Percentiles rank a stretch among this genome's conserved stretches.
phyloP scores from a whole-genome alignment of 2,329 filamentous ascomycete species.

The Zalaria sp. region DNA sequence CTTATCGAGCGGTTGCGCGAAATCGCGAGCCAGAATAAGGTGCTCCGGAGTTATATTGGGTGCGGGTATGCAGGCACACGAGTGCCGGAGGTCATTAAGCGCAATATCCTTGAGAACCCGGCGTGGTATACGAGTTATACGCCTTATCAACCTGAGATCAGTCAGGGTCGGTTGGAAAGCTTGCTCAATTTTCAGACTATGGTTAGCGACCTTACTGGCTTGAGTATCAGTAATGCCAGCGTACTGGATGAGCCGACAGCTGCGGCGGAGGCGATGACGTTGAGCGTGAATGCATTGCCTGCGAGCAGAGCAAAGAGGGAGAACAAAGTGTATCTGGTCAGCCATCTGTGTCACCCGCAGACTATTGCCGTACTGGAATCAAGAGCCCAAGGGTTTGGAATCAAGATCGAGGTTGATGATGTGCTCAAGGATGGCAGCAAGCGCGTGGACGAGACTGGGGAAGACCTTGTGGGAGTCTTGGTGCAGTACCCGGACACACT shows the following conservation, averaged over 20 bases:
- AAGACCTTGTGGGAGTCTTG: slow-evolving; percentile 75
- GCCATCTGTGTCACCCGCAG: slow-evolving; percentile 68
- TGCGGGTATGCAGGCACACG: slow-evolving; percentile 80
- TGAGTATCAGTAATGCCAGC: slow-evolving; percentile 82
- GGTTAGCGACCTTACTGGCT: slow-evolving; percentile 72
- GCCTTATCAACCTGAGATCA: slow-evolving; percentile 94
- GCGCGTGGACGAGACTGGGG: slow-evolving; percentile 57
- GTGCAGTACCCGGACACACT: slow-evolving; percentile 92
- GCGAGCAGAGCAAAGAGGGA: slow-evolving; percentile 55
- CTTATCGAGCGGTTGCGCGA: slow-evolving; percentile 38
- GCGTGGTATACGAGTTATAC: slow-evolving; percentile 98
- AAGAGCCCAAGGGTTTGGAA: slow-evolving; percentile 81
- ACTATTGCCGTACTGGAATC: slow-evolving; percentile 73
- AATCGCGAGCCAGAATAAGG: slow-evolving; percentile 47
- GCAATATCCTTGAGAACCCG: slow-evolving; percentile 83
- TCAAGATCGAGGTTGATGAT: slow-evolving; percentile 62
- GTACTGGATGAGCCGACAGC: slow-evolving; percentile 85
- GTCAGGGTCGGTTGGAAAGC: slow-evolving; percentile 83
- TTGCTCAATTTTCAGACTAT: slow-evolving; percentile 93
- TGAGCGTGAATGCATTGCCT: slow-evolving; percentile 68
- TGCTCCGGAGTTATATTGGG: slow-evolving; percentile 61
- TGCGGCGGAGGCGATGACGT: slow-evolving; percentile 88
- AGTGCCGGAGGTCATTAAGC: slow-evolving; percentile 78
- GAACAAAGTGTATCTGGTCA: slow-evolving; percentile 74
- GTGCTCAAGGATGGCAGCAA: slow-evolving; percentile 51